These are phyloP conservation scores for Coniochaeta ligniaria DNA, from an alignment of 2,329 filamentous ascomycete genomes.

Conservation along the genomic window DNA sequence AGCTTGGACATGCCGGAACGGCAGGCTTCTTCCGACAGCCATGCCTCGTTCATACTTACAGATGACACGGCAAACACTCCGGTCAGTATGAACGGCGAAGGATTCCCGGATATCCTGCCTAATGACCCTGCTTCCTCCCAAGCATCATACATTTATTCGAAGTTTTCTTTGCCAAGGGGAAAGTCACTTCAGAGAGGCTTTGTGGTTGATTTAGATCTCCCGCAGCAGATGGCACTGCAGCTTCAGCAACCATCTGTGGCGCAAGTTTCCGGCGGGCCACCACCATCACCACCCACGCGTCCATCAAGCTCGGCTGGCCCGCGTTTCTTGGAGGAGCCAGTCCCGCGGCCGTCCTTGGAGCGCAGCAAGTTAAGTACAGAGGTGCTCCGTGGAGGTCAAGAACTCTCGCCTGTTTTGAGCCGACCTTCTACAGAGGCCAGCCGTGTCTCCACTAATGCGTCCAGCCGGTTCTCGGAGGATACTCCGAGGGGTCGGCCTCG, in stretches of 20 bases:
- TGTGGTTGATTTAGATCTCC: neutral
- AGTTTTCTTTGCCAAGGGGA: slow-evolving; percentile 75
- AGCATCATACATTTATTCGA: slow-evolving; percentile 79
- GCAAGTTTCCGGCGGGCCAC: slow-evolving; percentile 30
- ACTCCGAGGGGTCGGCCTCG: slow-evolving; percentile 36
- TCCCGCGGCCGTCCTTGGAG: slow-evolving; percentile 41
- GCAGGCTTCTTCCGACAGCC: slow-evolving; percentile 61
- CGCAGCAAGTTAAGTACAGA: slow-evolving; percentile 43
- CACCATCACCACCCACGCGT: slow-evolving; percentile 54
- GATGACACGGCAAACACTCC: slow-evolving; percentile 64
- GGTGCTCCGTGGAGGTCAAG: slow-evolving; percentile 29
- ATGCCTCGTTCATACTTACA: slow-evolving; percentile 53
- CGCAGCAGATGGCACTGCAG: neutral
- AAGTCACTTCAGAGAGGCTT: slow-evolving; percentile 65
- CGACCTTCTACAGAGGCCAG: slow-evolving; percentile 36
- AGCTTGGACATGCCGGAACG: slow-evolving; percentile 49
- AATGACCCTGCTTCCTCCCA: slow-evolving; percentile 44
- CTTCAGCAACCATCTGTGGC: neutral
- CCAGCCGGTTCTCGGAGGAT: slow-evolving; percentile 39
- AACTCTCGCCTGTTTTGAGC: slow-evolving; percentile 36
- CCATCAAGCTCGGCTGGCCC: slow-evolving; percentile 50
- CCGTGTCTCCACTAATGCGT: slow-evolving; percentile 25
- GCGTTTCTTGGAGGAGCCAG: slow-evolving; percentile 28
- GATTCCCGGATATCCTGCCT: slow-evolving; percentile 47
- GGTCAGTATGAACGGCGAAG: slow-evolving; percentile 65